Conservation (phyloP, 2,329 filamentous ascomycete species). For the Blastomyces parvus region DNA sequence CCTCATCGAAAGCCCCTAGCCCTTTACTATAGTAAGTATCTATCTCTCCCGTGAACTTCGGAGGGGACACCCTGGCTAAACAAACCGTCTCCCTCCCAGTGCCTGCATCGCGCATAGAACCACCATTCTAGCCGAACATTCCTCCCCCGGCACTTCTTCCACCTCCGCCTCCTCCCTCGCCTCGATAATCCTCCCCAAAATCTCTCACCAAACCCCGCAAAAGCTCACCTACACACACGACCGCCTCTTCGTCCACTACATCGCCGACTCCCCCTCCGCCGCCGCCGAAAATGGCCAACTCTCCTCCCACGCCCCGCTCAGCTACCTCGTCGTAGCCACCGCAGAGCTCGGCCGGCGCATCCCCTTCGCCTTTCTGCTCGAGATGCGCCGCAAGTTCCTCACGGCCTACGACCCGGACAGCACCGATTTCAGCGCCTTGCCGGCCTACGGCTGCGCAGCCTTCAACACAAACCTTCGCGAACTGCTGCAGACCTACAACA, state of each 20-base stretch:
- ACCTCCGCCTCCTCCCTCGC: slow-evolving; percentile 82
- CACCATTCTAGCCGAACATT: slow-evolving; percentile 90
- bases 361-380: slow-evolving; percentile 83
- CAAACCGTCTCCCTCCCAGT: slow-evolving; percentile 47
- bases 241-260: slow-evolving; percentile 88
- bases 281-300: slow-evolving; percentile 33
- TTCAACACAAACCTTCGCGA: slow-evolving; percentile 73
- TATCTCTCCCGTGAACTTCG: background rate
- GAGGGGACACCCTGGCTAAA: slow-evolving; percentile 1
- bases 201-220: slow-evolving; percentile 66
- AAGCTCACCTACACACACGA: slow-evolving; percentile 94
- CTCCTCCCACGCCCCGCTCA: slow-evolving; percentile 67
- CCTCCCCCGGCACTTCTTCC: slow-evolving; percentile 69
- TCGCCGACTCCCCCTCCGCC: slow-evolving; percentile 71
- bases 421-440: slow-evolving; percentile 67
- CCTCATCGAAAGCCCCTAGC: slow-evolving; percentile 57
- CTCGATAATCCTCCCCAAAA: slow-evolving; percentile 90
- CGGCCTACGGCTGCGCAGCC: slow-evolving; percentile 78
- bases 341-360: slow-evolving; percentile 73
- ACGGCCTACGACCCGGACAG: slow-evolving; percentile 53
- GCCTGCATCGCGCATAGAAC: slow-evolving; percentile 89
- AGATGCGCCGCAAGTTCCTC: slow-evolving; percentile 83
- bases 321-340: slow-evolving; percentile 83
- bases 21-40: slow-evolving; percentile 61
- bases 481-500: slow-evolving; percentile 77